A percentile compares a stretch with the other conserved stretches of the same genome.
phyloP scores from a whole-genome alignment of 306 rosid genomes.

The Biancaea sappan region DNA sequence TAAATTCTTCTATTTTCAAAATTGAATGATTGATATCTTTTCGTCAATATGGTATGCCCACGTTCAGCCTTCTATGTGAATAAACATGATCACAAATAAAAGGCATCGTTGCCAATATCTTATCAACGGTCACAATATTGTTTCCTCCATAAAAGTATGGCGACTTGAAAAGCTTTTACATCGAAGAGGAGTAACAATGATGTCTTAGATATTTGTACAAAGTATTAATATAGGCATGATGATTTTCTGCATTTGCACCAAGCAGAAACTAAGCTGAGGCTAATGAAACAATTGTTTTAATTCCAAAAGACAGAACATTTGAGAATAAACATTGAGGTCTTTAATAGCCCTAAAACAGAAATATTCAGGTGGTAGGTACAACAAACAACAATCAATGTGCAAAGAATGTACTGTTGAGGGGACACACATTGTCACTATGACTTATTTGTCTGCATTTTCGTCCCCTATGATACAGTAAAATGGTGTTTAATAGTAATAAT shows the following conservation, averaged over 20 bases:
- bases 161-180: slow-evolving; percentile 6
- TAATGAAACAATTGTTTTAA: background rate
- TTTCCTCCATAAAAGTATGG: slow-evolving; percentile 13
- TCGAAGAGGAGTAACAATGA: background rate
- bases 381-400: background rate
- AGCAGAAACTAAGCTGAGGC: background rate
- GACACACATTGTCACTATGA: background rate
- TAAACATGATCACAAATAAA: no score
- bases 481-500: background rate
- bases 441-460: background rate
- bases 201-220: background rate
- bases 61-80: no score
- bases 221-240: background rate
- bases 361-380: background rate
- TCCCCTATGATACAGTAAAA: background rate
- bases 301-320: background rate
- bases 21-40: no score
- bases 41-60: no score
- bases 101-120: no score
- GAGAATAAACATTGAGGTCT: background rate
- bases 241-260: background rate
- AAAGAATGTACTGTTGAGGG: background rate
- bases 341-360: background rate
- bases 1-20: no score
- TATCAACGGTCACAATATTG: background rate